Evolutionary conservation across 805 yeast species (phyloP), one percentile per base, ranked within the genome.

Genomic region (Pichia phayaonensis): DNA sequence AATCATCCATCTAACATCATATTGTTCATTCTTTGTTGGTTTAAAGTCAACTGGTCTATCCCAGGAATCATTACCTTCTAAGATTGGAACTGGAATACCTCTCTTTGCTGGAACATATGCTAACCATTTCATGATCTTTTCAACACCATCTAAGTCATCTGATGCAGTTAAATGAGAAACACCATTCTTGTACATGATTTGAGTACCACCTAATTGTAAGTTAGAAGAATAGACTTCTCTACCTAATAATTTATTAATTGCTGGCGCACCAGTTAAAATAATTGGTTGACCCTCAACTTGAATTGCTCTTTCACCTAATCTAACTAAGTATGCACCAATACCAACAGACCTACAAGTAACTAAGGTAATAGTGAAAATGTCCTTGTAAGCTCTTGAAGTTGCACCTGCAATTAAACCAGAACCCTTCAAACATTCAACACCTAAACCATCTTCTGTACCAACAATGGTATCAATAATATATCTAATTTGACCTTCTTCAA

Each of bases 281-380:
- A 94, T 89, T 50, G 99, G 99, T 72, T 94, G 98, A 42, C 99
- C 99, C 70, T 94, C 97, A 61, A 94, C 86, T 74, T 94, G 99
- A 62, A 94, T 90, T 42, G 98, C 95, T 77, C 99, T 86, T 77
- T 94, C 98, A 64, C 99, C 99, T 59, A 94, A 79, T 72, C 99
- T 86, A 41, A 94, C 99, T 67, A 94, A 77, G 67, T 94, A 94
- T 44, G 99, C 99, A 76, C 99, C 99, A 69, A 94, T 94, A 84
- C 99, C 99, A 63, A 94, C 99, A 47, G 98, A 90, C 78, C 99
- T 84, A 75, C 98, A 90, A n/a, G 99, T 94, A 50, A 94, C 99
- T 68, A 94, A 77, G n/a, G 99, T 92, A 53, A 90, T 81, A 21
- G 99, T 94, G 76, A 94, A 94, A 56, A 94, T 94, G 66, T 94